These are phyloP conservation scores for Penstemon eatonii DNA, from an alignment of 257 asterid species.

Conservation along the genomic window DNA sequence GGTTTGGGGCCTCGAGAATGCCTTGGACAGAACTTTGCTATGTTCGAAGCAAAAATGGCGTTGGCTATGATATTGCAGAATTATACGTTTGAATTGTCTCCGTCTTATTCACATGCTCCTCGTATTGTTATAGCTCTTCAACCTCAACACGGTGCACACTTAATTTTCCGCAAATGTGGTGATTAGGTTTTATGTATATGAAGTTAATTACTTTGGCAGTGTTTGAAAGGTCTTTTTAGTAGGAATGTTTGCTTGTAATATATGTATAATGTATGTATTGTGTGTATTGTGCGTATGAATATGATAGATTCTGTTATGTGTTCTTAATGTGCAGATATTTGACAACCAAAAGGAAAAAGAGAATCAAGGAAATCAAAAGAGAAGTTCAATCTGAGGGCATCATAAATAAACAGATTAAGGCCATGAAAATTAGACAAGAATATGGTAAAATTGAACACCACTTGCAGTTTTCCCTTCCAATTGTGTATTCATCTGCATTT, in stretches of 20 bases:
- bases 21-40: constrained; percentile 7
- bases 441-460: no score
- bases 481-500: neutral
- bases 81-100: neutral
- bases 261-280: neutral
- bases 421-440: neutral
- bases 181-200: neutral
- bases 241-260: neutral
- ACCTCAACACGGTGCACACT: neutral
- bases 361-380: no score
- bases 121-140: neutral
- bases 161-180: neutral
- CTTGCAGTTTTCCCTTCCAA: neutral
- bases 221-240: neutral
- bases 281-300: neutral
- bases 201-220: neutral
- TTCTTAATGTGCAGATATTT: no score
- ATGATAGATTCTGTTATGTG: no score
- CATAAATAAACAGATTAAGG: no score
- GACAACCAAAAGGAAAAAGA: no score
- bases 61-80: neutral
- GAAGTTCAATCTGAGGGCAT: no score
- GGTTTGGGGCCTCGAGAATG: constrained; percentile 10
- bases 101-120: neutral
- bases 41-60: constrained; percentile 9